phyloP scores from a whole-genome alignment of 2,329 filamentous ascomycete genomes.

The Daldinia eschscholtzii region DNA sequence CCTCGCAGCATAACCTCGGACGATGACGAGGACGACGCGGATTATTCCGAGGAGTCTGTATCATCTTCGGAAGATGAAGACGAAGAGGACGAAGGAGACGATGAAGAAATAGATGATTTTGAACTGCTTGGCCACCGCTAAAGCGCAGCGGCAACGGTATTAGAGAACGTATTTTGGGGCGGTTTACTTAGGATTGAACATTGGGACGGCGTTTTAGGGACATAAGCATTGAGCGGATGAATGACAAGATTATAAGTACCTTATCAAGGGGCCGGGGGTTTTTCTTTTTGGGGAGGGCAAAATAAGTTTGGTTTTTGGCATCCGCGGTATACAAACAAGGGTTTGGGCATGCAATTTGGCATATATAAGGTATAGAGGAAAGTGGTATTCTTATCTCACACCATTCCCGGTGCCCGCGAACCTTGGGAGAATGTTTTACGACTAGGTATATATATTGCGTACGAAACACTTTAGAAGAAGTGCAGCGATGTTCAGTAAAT shows the following conservation, averaged over 20 bases:
- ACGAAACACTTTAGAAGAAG: conserved; percentile 12
- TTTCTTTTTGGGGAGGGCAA: conserved; percentile 18
- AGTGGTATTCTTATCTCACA: conserved; percentile 10
- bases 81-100: conserved; percentile 62
- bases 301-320: conserved; percentile 7
- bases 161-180: conserved; percentile 31
- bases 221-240: conserved; percentile 43
- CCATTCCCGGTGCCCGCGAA: conserved; percentile 24
- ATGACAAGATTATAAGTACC: conserved; percentile 42
- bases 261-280: background rate
- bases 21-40: conserved; percentile 54
- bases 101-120: conserved; percentile 62
- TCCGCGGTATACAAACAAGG: conserved; percentile 6
- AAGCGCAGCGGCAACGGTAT: conserved; percentile 24
- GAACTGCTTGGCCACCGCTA: conserved; percentile 52
- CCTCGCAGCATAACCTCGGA: conserved; percentile 55
- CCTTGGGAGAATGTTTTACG: conserved; percentile 27
- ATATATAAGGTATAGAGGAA: conserved; percentile 33
- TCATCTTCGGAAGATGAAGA: conserved; percentile 57
- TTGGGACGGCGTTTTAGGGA: conserved; percentile 49
- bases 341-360: conserved; percentile 33
- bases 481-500: conserved; percentile 8
- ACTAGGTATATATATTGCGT: conserved; percentile 31
- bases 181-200: conserved; percentile 40
- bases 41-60: conserved; percentile 45